phyloP scores from a whole-genome alignment of 768 basidiomycete species.

The Kondoa malvinella region DNA sequence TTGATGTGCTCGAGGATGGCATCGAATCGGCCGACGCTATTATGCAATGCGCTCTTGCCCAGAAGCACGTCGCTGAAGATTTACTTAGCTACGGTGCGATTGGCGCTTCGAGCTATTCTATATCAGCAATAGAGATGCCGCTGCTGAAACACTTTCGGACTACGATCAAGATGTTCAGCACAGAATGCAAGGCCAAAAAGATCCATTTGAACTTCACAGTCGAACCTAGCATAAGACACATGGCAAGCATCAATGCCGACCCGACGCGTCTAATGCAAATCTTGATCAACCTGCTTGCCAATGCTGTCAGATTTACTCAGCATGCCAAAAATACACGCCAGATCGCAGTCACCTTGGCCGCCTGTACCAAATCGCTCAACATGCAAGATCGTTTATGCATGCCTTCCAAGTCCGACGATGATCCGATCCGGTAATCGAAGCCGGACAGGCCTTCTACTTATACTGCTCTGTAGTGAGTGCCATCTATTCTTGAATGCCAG shows the following conservation, averaged over 20 bases:
- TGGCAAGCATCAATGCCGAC: background rate
- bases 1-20: background rate
- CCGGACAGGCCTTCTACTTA: background rate
- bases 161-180: background rate
- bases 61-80: background rate
- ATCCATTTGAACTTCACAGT: background rate
- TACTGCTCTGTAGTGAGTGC: background rate
- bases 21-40: background rate
- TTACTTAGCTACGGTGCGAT: background rate
- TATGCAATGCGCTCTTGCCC: background rate
- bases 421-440: background rate
- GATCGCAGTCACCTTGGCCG: background rate
- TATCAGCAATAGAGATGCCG: background rate
- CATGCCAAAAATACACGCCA: background rate
- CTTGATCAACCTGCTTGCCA: background rate
- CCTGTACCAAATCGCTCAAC: background rate
- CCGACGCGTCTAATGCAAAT: background rate
- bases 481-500: too few species aligned
- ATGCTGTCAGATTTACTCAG: background rate
- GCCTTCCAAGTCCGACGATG: background rate
- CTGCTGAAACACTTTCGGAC: background rate
- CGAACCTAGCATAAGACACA: background rate
- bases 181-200: background rate
- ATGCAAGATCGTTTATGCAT: background rate
- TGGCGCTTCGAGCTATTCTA: background rate